A percentile compares a stretch with the other conserved stretches of the same genome.
Conservation (phyloP, 2,329 filamentous ascomycete species). For the Cadophora gregata region DNA sequence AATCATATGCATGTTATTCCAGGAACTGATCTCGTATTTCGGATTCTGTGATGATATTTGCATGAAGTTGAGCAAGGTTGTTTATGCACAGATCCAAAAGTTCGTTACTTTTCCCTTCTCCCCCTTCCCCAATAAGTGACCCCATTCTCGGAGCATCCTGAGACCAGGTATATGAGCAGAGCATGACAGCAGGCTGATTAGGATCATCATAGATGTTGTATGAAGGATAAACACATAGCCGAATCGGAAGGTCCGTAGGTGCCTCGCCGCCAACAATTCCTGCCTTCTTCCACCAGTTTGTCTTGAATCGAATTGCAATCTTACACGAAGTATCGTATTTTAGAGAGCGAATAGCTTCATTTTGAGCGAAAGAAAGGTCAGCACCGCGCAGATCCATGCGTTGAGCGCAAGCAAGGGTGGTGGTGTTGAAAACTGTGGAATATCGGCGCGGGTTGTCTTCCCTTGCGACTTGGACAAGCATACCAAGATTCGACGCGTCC, state of each 20-base stretch:
- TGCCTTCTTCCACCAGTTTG: background rate
- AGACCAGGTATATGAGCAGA: slow-evolving; percentile 9
- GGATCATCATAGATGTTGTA: slow-evolving; percentile 1
- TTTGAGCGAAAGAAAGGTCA: background rate
- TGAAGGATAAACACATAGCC: background rate
- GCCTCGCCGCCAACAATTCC: background rate
- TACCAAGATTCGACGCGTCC: background rate
- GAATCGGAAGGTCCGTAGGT: background rate
- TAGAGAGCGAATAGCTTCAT: background rate
- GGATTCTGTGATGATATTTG: background rate
- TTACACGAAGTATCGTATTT: slow-evolving; percentile 2
- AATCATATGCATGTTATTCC: background rate
- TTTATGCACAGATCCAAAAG: slow-evolving; percentile 1
- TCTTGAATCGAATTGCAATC: background rate
- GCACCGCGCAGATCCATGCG: slow-evolving; percentile 1
- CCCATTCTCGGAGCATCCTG: slow-evolving; percentile 2
- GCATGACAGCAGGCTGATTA: background rate
- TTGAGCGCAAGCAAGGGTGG: background rate
- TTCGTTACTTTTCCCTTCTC: background rate
- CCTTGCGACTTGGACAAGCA: background rate
- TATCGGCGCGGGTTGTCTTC: background rate
- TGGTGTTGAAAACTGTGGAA: background rate
- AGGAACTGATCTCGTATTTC: background rate
- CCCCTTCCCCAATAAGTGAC: background rate
- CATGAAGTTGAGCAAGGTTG: background rate